phyloP scores from a whole-genome alignment of 1,139 yeast genomes.

The Pichia sp. region DNA sequence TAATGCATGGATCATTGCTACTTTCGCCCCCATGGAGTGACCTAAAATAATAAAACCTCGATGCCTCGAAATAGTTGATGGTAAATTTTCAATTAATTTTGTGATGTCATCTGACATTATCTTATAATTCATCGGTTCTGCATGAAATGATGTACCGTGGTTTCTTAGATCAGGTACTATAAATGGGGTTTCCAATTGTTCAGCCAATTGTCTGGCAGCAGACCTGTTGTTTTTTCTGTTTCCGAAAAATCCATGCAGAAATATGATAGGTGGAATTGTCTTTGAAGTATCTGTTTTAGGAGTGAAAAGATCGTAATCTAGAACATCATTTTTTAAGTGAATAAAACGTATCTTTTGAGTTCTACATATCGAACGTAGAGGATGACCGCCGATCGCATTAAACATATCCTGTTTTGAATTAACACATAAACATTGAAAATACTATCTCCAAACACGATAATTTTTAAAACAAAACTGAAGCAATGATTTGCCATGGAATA shows the following conservation, averaged over 20 bases:
- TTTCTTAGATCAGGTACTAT: slow-evolving; percentile 78
- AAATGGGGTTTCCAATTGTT: slow-evolving; percentile 36
- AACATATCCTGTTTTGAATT: neutral
- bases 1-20: slow-evolving; percentile 80
- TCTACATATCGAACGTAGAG: neutral
- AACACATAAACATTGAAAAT: too few species aligned
- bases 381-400: neutral
- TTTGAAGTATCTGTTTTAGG: slow-evolving; percentile 16
- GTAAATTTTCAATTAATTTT: slow-evolving; percentile 16
- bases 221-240: slow-evolving; percentile 71
- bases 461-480: too few species aligned
- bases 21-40: slow-evolving; percentile 96
- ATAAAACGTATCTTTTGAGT: neutral
- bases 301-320: slow-evolving; percentile 21
- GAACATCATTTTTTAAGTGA: slow-evolving; percentile 1
- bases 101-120: slow-evolving; percentile 72
- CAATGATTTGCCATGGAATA: too few species aligned
- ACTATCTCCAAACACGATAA: too few species aligned
- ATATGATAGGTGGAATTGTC: slow-evolving; percentile 48
- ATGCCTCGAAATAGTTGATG: slow-evolving; percentile 18
- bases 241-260: slow-evolving; percentile 88
- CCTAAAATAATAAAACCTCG: slow-evolving; percentile 51
- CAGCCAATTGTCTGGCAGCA: slow-evolving; percentile 47
- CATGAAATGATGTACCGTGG: slow-evolving; percentile 87
- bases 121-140: slow-evolving; percentile 60